These are phyloP conservation scores for Alternaria brassicicola DNA, from an alignment of 2,329 filamentous ascomycete genomes.

Conservation along the genomic window DNA sequence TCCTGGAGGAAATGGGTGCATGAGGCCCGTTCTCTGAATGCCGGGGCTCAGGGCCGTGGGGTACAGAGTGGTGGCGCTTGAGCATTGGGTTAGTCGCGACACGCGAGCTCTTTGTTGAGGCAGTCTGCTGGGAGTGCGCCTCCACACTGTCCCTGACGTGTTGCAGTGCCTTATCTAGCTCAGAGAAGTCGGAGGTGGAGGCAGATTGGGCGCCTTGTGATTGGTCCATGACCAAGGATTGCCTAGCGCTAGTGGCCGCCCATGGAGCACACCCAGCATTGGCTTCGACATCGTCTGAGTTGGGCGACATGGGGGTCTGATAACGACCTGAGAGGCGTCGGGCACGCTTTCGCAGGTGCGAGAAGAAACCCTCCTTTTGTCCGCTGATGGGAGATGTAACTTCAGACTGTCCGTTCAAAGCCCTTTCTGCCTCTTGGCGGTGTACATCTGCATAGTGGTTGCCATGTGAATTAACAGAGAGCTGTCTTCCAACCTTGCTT, in stretches of 20 bases:
- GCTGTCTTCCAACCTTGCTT: constrained; percentile 93
- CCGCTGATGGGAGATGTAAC: constrained; percentile 77
- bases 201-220: constrained; percentile 54
- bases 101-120: constrained; percentile 41
- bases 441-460: constrained; percentile 93
- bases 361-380: constrained; percentile 97
- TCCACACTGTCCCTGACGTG: constrained; percentile 66
- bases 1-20: constrained; percentile 76
- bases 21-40: constrained; percentile 63
- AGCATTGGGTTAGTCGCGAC: constrained; percentile 54
- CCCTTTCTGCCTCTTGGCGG: constrained; percentile 87
- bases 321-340: constrained; percentile 90
- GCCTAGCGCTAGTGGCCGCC: constrained; percentile 77
- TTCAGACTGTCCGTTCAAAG: constrained; percentile 80
- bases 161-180: constrained; percentile 67
- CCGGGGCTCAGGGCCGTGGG: constrained; percentile 54
- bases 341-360: constrained; percentile 91
- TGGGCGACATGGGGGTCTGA: constrained; percentile 78
- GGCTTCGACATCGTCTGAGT: constrained; percentile 87
- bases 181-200: constrained; percentile 61
- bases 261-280: constrained; percentile 90
- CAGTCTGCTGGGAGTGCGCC: constrained; percentile 42
- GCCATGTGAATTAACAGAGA: constrained; percentile 88
- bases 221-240: constrained; percentile 75
- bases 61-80: constrained; percentile 57